Evolutionary conservation across 208 protist genomes (phyloP).

Genomic region (Trypanosoma melophagium): DNA sequence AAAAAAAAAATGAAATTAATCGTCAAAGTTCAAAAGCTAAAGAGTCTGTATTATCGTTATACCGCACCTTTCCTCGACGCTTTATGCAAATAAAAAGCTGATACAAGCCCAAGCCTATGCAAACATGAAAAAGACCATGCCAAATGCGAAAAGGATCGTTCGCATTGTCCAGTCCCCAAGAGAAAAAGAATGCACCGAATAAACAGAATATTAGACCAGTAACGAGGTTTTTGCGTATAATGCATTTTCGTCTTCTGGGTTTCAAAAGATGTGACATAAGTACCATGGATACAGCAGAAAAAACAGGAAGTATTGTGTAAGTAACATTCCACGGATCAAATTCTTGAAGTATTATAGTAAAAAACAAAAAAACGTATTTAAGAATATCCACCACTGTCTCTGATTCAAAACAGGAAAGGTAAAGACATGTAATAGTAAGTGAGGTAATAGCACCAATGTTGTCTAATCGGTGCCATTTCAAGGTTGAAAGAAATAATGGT

Average conservation of each 20-base stretch:
- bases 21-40: constrained; percentile 5
- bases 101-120: constrained; percentile 16
- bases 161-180: constrained; percentile 24
- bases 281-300: constrained; percentile 11
- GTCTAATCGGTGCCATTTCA: constrained; percentile 37
- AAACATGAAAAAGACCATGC: constrained; percentile 34
- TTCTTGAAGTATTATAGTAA: constrained; percentile 31
- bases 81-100: background rate
- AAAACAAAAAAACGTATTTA: constrained; percentile 33
- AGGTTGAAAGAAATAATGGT: constrained; percentile 28
- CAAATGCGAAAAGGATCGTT: constrained; percentile 31
- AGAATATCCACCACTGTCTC: constrained; percentile 12
- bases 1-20: constrained; percentile 6
- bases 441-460: constrained; percentile 33
- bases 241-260: constrained; percentile 5
- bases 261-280: constrained; percentile 18
- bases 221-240: constrained; percentile 15
- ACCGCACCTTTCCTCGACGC: background rate
- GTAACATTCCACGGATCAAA: constrained; percentile 30
- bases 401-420: constrained; percentile 27
- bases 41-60: background rate
- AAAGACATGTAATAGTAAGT: constrained; percentile 22
- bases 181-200: constrained; percentile 19
- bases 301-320: constrained; percentile 31
- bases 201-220: constrained; percentile 13